Evolutionary conservation across 2,329 filamentous ascomycete species (phyloP), one percentile per base, ranked within the genome.

Genomic region (Penicillium sp.): DNA sequence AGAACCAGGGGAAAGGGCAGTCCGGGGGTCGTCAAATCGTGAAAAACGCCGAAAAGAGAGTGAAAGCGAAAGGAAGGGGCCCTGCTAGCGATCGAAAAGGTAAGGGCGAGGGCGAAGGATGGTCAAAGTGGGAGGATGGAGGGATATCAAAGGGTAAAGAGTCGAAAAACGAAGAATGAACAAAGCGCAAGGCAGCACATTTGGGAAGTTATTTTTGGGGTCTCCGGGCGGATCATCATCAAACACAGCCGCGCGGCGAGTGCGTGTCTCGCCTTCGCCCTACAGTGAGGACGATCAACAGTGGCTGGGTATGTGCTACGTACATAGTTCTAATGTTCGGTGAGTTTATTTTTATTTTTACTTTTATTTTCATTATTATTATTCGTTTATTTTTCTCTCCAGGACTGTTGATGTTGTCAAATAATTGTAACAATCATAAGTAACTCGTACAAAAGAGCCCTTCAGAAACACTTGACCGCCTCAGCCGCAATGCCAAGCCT

Each of bases 141-240:
- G 13, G 21, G n/a, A n/a, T n/a, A 26, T 20, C 46, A 48, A 46
- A 55, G 49, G 36, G 36, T 44, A 29, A 21, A 29, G 26, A 47
- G 17, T 33, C n/a, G 30, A 36, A 46, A 34, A 52, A 39, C 13
- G 12, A 30, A 42, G 24, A 42, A 20, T 20, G 24, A 51, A n/a
- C n/a, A n/a, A 49, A 40, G 39, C 17, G 26, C 20, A 29, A 61
- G 58, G 59, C 60, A 62, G 59, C 54, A 57, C 49, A 54, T 62
- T 61, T 34, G 44, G 24, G 23, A 52, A 52, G 49, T 56, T 62
- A 61, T 61, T 63, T 63, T 63, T 58, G 60, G 61, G 54, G n/a
- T n/a, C n/a, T n/a, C n/a, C n/a, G n/a, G n/a, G 46, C 39, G 52
- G 44, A 56, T 58, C 50, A 54, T 58, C 59, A 57, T 53, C 59